Conservation (phyloP, 2,329 filamentous ascomycete species). For the Penicillium aurantiogriseum region DNA sequence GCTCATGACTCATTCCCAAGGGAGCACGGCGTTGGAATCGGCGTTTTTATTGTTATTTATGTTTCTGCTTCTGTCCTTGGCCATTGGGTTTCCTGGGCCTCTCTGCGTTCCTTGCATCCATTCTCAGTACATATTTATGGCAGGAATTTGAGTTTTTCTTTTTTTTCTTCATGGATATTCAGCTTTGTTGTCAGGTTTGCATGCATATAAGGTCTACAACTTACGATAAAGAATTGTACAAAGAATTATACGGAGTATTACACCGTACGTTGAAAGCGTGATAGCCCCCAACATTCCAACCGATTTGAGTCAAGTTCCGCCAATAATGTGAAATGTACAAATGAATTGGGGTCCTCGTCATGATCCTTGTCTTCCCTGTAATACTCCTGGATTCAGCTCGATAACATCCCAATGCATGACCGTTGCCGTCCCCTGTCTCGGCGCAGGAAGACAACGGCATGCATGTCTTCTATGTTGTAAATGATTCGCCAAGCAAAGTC, state of each 20-base stretch:
- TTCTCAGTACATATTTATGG: conserved; percentile 3
- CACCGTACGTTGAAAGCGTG: not conserved
- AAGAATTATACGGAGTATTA: not conserved
- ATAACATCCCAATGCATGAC: conserved; percentile 1
- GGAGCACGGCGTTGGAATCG: conserved; percentile 25
- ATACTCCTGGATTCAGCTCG: not conserved
- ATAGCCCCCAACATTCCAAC: not conserved
- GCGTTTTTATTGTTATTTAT: conserved; percentile 11
- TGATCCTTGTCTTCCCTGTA: not conserved
- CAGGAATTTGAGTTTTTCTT: not conserved
- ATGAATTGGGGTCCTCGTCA: not conserved
- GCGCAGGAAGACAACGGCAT: not conserved
- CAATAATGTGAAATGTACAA: not conserved
- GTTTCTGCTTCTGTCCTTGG: not conserved
- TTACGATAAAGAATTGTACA: not conserved
- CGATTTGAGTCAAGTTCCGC: not conserved
- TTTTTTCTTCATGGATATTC: not conserved
- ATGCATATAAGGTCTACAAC: not conserved
- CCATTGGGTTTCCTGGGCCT: conserved; percentile 4
- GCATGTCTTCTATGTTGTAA: not conserved
- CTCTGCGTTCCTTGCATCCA: not conserved
- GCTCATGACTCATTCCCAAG: conserved; percentile 18
- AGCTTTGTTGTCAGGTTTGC: not conserved
- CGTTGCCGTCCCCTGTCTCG: conserved; percentile 5
- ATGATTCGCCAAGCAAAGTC: conserved; percentile 1